phyloP scores from a whole-genome alignment of 805 yeast genomes.

The Wickerhamomyces canadensis region DNA sequence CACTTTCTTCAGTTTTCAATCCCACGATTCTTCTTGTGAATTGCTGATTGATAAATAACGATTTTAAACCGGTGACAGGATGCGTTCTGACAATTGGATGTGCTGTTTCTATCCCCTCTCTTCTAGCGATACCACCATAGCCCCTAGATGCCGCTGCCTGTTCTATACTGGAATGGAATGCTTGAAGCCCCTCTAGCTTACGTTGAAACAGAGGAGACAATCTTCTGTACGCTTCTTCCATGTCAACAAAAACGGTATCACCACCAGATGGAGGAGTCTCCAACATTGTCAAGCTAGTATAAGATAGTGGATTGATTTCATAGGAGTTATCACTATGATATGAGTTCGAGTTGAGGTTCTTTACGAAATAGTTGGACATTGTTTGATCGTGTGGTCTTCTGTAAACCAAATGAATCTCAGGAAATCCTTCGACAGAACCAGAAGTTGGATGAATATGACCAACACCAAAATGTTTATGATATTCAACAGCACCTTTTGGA shows the following conservation, averaged over 20 bases:
- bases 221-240: constrained; percentile 48
- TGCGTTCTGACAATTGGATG: constrained; percentile 62
- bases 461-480: constrained; percentile 58
- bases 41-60: constrained; percentile 47
- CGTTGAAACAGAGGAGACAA: constrained; percentile 43
- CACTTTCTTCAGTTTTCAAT: constrained; percentile 44
- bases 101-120: constrained; percentile 17
- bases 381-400: constrained; percentile 14
- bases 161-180: constrained; percentile 36
- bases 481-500: constrained; percentile 37
- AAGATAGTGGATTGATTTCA: constrained; percentile 52
- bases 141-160: constrained; percentile 42
- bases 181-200: constrained; percentile 40
- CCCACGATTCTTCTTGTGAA: constrained; percentile 49
- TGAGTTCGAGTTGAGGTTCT: constrained; percentile 7
- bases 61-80: constrained; percentile 61
- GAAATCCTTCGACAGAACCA: constrained; percentile 53
- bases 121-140: constrained; percentile 45
- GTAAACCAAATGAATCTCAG: constrained; percentile 59
- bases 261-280: constrained; percentile 46
- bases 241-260: constrained; percentile 50
- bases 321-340: constrained; percentile 55
- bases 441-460: constrained; percentile 67
- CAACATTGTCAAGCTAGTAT: constrained; percentile 49
- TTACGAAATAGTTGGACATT: constrained; percentile 5